Evolutionary conservation across 352 stramenopile species (phyloP), one percentile per base, ranked within the genome.

Genomic region (Globisporangium carolinianum): DNA sequence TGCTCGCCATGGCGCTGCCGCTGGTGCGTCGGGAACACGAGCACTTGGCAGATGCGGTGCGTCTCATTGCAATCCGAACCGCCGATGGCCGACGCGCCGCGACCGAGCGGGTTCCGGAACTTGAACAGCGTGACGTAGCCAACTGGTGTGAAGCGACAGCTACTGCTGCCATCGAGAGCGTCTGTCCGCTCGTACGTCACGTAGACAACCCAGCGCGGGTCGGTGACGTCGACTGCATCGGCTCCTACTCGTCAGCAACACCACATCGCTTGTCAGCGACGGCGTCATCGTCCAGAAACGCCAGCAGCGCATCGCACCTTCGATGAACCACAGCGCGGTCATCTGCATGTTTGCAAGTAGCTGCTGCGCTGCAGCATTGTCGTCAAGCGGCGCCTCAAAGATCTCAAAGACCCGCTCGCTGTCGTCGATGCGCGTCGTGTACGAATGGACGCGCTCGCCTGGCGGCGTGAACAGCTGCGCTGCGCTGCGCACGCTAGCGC

Each of bases 101-200:
- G 75, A 14, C 80, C 72, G 3, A 91, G 63, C 11, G 85, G 85
- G 53, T 89, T 91, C 53, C 62, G 74, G 64, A 95, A 95, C 58
- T 83, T 91, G 58, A 95, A 95, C 10, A 95, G 58, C 7, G 82
- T 95, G 56, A 91, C 63, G 58, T 76, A 95, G 4, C 85, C 85
- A 0, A 87, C 78, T 6, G 77, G 80, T 3, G 54, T 48, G 42
- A 79, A 83, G 17, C 41, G 39, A 43, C 3, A 43, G 39, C 39
- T 7, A 43, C 11, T 8, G 14, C 62, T 55, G 3, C 18, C 55
- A 1, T 39, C 39, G 3, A 58, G 48, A 17, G 14, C 4, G 3
- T 65, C 49, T 0, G 60, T 53, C 7, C 75, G 73, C 58, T 90
- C 78, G 67, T 91, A 92, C 35, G 83, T 67, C 17, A 89, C n/a